Conservation (phyloP, 2,329 filamentous ascomycete species). For the Myriosclerotinia curreyana region DNA sequence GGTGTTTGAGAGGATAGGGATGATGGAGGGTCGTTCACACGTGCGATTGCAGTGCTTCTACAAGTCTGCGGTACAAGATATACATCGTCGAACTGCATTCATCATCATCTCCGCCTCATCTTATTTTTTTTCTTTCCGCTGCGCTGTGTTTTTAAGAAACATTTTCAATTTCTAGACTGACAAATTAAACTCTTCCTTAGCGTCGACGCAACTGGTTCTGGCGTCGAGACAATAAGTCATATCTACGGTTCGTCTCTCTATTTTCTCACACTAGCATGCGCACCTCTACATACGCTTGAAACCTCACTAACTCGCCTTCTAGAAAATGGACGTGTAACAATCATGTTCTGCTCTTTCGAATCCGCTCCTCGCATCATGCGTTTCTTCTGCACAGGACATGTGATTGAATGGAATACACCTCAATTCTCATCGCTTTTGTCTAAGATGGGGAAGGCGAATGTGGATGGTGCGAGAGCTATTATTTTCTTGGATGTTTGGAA, state of each 20-base stretch:
- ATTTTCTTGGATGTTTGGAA: conserved; percentile 57
- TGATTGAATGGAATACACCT: conserved; percentile 58
- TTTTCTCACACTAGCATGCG: neutral
- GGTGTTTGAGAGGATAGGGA: too few species aligned
- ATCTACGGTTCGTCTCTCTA: conserved; percentile 10
- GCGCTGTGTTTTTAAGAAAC: too few species aligned
- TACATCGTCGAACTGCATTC: too few species aligned
- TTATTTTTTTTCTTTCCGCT: neutral
- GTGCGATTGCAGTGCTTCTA: too few species aligned
- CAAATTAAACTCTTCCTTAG: neutral
- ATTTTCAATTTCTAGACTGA: neutral
- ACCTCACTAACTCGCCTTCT: conserved; percentile 41
- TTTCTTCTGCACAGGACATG: conserved; percentile 57
- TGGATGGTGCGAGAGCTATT: conserved; percentile 56
- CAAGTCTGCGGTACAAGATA: too few species aligned
- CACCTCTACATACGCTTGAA: neutral
- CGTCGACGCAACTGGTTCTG: conserved; percentile 14
- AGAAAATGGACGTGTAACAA: conserved; percentile 71
- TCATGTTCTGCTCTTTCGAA: conserved; percentile 71
- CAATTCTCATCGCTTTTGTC: conserved; percentile 46
- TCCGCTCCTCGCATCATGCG: conserved; percentile 58
- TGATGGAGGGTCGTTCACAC: too few species aligned
- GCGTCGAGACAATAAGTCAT: conserved; percentile 20
- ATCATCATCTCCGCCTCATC: neutral
- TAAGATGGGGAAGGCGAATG: conserved; percentile 45